Evolutionary conservation across 106 monocot species (phyloP), one percentile per base, ranked within the genome.

Genomic region (Acanthochlamys bracteata): DNA sequence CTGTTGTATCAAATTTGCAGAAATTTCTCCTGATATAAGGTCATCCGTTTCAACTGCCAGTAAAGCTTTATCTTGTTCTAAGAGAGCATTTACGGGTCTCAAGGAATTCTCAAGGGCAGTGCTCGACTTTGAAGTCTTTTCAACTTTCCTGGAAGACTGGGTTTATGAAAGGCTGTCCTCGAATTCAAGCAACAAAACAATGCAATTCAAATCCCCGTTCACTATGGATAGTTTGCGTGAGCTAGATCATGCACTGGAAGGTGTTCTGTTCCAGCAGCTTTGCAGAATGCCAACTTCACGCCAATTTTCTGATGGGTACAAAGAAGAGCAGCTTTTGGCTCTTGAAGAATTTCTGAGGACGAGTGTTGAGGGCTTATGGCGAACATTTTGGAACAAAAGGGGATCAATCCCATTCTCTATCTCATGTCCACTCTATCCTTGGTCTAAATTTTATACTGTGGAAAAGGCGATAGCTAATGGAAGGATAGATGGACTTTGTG

Each of bases 211-310:
- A 49, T 25, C 64, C 39, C 72, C 78, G 27, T 78, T 73, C 21
- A 12, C 24, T 26, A 46, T 68, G 9, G 56, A 67, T 19, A 71
- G 68, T 15, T 59, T 78, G 21, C 54, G 20, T 4, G 66, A 67
- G 16, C 55, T 78, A 46, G 77, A 72, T 57, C 72, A 72, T 67
- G 77, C 72, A 24, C 43, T 77, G 66, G 72, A 72, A 43, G 68
- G 67, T 10, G 63, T 78, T 7, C 24, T 68, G 9, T 78, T 78
- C 59, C 78, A 78, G 46, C 72, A 73, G 20, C 55, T 73, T 43
- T 39, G 63, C 19, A 60, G 63, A 66, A 78, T 78, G 78, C 63
- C 72, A 22, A 25, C 55, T 63, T 61, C 72, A 17, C 62, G 20
- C 4, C 23, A 60, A 60, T 42, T 17, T 54, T 68, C 67, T 47